Conservation (phyloP, 2,329 filamentous ascomycete species). For the Neonectria ditissima region DNA sequence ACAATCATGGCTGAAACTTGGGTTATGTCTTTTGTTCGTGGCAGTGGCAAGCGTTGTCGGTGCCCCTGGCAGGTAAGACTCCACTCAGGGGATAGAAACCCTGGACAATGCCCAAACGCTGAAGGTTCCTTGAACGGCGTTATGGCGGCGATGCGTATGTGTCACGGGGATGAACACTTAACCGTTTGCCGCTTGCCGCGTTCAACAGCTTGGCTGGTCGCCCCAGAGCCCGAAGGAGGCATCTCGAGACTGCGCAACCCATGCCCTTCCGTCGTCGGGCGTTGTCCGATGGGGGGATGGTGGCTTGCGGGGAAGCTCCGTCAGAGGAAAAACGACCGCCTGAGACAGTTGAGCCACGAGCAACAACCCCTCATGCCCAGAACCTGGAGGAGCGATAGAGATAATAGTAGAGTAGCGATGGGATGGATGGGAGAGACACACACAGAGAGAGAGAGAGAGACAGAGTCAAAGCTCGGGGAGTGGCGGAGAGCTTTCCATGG, state of each 20-base stretch:
- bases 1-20: neutral
- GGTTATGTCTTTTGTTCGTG: no score
- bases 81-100: neutral
- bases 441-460: neutral
- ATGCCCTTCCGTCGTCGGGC: neutral
- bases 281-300: constrained; percentile 4
- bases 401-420: constrained; percentile 15
- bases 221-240: neutral
- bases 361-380: constrained; percentile 4
- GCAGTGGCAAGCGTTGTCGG: neutral
- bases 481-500: constrained; percentile 18
- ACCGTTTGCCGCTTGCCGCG: no score
- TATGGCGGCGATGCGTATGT: neutral
- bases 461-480: constrained; percentile 18
- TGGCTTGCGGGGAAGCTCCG: constrained; percentile 5
- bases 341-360: constrained; percentile 10
- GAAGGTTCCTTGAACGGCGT: neutral
- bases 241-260: neutral
- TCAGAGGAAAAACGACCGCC: neutral
- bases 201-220: constrained; percentile 3
- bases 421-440: constrained; percentile 1
- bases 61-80: neutral
- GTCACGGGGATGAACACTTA: neutral
- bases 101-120: constrained; percentile 6
- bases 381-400: constrained; percentile 14